These are phyloP conservation scores for Leishmania amazonensis DNA, from an alignment of 208 protist genomes.

Conservation along the genomic window DNA sequence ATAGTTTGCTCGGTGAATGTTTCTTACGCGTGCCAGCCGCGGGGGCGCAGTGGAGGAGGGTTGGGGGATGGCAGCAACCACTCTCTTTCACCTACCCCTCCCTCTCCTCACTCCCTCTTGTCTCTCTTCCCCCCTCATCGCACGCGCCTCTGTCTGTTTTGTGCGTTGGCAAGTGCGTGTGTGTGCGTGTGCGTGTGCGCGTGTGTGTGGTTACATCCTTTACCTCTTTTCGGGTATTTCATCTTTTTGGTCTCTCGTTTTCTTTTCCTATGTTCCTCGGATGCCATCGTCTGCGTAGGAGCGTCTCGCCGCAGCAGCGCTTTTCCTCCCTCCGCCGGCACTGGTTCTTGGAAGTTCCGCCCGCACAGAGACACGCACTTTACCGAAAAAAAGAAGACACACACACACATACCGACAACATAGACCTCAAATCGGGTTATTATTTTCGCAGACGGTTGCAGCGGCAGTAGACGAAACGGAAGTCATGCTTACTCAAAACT, in stretches of 20 bases:
- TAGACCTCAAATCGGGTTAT: not conserved
- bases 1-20: not conserved
- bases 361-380: not conserved
- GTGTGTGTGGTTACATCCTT: not conserved
- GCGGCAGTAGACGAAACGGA: no score
- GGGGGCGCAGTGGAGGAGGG: not conserved
- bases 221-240: not conserved
- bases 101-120: no score
- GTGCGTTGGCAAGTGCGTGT: conserved; percentile 4
- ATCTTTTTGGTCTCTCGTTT: not conserved
- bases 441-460: not conserved
- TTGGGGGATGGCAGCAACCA: not conserved
- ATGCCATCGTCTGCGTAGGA: not conserved
- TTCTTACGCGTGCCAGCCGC: not conserved
- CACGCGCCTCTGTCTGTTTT: not conserved
- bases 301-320: not conserved
- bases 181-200: conserved; percentile 8
- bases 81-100: not conserved
- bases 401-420: not conserved
- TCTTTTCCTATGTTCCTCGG: not conserved
- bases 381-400: not conserved
- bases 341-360: not conserved
- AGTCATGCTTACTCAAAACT: not conserved
- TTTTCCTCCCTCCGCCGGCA: not conserved
- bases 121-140: not conserved